Evolutionary conservation across 208 protist species (phyloP), one percentile per base, ranked within the genome.

Genomic region (Wallacemonas sp.): DNA sequence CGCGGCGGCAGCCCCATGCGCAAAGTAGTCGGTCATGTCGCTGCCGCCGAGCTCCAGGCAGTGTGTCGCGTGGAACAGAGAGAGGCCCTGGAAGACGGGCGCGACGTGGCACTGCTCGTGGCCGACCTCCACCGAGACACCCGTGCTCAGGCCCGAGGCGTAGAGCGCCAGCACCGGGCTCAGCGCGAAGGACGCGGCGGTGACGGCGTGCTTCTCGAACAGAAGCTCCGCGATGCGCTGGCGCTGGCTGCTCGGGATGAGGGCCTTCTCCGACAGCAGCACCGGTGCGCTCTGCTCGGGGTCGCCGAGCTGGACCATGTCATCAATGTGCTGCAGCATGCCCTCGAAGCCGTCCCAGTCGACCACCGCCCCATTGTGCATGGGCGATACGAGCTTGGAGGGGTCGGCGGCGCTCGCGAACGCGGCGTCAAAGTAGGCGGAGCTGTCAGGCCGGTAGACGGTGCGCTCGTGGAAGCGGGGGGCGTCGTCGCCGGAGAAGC

Each of bases 1-100:
- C 5, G 62, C 75, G n/a, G 36, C 57, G 7, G 55, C 44, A 29
- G 68, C 49, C 3, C n/a, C 20, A 22, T 59, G 31, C 26, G 11
- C 8, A 39, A 87, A 74, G 55, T 81, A 67, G 14, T 57, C 49
- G 0, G 94, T 98, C 31, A 92, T 65, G 45, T 92, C 82, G 8
- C 57, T 41, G 16, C 97, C 97, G 39, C 85, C 94, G 26, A 98
- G 41, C 20, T 91, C 73, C 4, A 98, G 61, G 49, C 80, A 76
- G 54, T 89, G 79, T 12, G 86, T 95, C n/a, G 94, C 88, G 74
- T 98, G 95, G 70, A 97, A 96, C 25, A 98, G 82, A 3, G 92
- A 82, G 42, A 94, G 92, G 49, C 97, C 97, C 80, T 99, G 98
- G 83, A 98, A 99, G 66, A 99, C 97, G 63, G 99, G 98, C 32